Conservation (phyloP, 2,329 filamentous ascomycete genomes). For the Aurifilum marmelostoma region DNA sequence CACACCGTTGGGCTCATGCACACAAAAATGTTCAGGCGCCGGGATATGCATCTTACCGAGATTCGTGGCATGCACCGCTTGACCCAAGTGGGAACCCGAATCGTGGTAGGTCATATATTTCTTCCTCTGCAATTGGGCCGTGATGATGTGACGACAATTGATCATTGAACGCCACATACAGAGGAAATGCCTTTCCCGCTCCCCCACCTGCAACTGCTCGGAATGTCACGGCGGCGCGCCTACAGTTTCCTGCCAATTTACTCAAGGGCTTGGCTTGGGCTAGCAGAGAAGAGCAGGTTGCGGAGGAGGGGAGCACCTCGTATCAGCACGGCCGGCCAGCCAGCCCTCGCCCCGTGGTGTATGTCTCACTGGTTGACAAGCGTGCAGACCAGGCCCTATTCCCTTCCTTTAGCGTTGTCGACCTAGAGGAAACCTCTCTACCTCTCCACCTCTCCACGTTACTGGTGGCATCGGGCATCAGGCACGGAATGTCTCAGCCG, state of each 20-base stretch:
- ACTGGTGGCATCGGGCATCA: not conserved
- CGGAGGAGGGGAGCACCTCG: not conserved
- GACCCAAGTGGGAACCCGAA: constrained; percentile 13
- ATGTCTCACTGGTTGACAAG: not conserved
- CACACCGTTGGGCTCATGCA: constrained; percentile 4
- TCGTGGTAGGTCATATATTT: constrained; percentile 10
- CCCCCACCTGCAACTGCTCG: constrained; percentile 12
- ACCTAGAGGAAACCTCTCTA: not conserved
- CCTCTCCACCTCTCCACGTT: not conserved
- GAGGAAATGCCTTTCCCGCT: not conserved
- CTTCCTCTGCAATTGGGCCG: constrained; percentile 20
- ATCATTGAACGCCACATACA: constrained; percentile 19
- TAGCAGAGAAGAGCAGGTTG: not conserved
- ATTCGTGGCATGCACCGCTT: constrained; percentile 6
- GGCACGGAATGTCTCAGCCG: constrained; percentile 17
- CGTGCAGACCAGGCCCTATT: not conserved
- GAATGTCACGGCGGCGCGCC: constrained; percentile 15
- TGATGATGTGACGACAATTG: constrained; percentile 23
- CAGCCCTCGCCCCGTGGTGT: no score
- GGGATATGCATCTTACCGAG: not conserved
- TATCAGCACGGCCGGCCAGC: not conserved
- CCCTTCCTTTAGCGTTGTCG: not conserved
- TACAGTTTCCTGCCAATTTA: constrained; percentile 7
- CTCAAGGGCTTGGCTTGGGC: constrained; percentile 19
- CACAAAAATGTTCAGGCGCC: not conserved